A percentile compares a stretch with the other conserved stretches of the same genome.
phyloP scores from a whole-genome alignment of 805 yeast species.

The Metschnikowia bowlesiae region DNA sequence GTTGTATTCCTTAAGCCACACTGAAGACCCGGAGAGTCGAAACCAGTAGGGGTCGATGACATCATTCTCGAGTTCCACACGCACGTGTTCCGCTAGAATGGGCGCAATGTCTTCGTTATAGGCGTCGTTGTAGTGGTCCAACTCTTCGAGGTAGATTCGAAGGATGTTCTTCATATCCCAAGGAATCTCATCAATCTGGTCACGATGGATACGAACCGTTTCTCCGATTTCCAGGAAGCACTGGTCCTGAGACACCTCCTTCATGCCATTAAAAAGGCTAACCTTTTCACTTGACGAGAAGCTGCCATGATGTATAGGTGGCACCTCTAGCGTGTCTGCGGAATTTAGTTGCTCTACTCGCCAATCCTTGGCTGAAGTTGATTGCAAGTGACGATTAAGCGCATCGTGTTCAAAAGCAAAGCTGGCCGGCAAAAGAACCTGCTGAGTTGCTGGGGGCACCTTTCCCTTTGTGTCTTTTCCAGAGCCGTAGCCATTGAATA shows the following conservation, averaged over 20 bases:
- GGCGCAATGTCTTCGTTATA: slow-evolving; percentile 8
- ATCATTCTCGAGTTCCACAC: slow-evolving; percentile 7
- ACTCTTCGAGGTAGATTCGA: slow-evolving; percentile 7
- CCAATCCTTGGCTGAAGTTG: slow-evolving; percentile 8
- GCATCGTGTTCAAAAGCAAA: slow-evolving; percentile 2
- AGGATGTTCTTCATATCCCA: slow-evolving; percentile 4
- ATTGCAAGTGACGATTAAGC: slow-evolving; percentile 3
- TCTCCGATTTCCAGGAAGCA: slow-evolving; percentile 1
- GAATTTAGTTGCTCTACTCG: neutral
- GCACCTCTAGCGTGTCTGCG: neutral
- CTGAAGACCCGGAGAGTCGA: slow-evolving; percentile 20
- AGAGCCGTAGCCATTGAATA: no score
- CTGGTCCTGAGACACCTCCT: neutral
- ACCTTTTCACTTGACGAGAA: neutral
- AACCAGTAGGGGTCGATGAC: slow-evolving; percentile 16
- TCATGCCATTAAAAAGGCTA: neutral
- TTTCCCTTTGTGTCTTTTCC: neutral
- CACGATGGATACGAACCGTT: slow-evolving; percentile 1
- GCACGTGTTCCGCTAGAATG: slow-evolving; percentile 9
- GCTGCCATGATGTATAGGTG: slow-evolving; percentile 4
- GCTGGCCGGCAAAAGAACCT: slow-evolving; percentile 10
- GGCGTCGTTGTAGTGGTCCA: slow-evolving; percentile 6
- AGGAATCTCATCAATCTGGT: slow-evolving; percentile 4
- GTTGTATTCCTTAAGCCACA: slow-evolving; percentile 20
- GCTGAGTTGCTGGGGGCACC: neutral